phyloP scores from a whole-genome alignment of 2,329 filamentous ascomycete species.

The Claviceps sorghi region DNA sequence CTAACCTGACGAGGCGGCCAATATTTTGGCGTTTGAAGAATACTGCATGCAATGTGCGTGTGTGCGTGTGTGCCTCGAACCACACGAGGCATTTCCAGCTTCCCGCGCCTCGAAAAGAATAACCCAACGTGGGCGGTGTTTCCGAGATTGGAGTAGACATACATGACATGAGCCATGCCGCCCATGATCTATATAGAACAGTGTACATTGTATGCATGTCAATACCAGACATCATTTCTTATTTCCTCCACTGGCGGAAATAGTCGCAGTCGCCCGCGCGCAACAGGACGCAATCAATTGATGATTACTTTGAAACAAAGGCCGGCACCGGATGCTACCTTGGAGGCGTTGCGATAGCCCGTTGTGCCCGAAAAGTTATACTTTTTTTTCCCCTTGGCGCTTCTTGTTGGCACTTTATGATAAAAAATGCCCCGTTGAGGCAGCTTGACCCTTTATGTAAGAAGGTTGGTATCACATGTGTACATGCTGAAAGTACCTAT shows the following conservation, averaged over 20 bases:
- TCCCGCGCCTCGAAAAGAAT: neutral
- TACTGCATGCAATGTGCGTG: no score
- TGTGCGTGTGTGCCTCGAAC: neutral
- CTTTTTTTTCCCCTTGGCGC: neutral
- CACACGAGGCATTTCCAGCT: neutral
- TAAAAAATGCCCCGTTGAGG: neutral
- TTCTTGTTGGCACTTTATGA: neutral
- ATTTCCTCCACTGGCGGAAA: neutral
- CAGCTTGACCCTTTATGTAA: neutral
- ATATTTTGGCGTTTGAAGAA: neutral
- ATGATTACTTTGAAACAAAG: neutral
- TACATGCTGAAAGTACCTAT: no score
- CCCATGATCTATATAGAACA: neutral
- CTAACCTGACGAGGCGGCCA: neutral
- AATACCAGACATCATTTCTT: neutral
- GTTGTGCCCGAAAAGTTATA: neutral
- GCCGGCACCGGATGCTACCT: neutral
- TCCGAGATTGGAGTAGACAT: neutral
- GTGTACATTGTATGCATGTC: no score
- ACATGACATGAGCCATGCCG: neutral
- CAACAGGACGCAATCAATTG: neutral
- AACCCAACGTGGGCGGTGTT: neutral
- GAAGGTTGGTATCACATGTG: no score
- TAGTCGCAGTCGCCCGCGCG: neutral
- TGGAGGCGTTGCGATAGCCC: slow-evolving; percentile 4